Conservation (phyloP, 768 basidiomycete species). For the Tylopilus sp. region DNA sequence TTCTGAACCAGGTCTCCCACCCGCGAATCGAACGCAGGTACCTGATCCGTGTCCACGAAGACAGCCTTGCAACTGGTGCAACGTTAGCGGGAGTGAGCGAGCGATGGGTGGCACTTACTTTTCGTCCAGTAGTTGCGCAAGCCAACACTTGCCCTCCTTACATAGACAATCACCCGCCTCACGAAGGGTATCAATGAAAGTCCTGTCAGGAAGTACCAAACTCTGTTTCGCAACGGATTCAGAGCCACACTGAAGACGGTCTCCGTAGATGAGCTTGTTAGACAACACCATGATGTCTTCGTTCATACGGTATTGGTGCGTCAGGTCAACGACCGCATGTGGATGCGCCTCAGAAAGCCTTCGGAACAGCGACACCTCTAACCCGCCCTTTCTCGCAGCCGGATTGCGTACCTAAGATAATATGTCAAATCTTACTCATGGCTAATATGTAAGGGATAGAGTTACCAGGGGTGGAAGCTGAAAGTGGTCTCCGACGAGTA, state of each 20-base stretch:
- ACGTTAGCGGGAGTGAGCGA: not conserved
- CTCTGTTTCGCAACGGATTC: slow-evolving; percentile 59
- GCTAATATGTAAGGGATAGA: not conserved
- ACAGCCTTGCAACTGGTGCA: slow-evolving; percentile 70
- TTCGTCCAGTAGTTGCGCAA: slow-evolving; percentile 58
- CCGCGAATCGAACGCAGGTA: slow-evolving; percentile 77
- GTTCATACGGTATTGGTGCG: slow-evolving; percentile 95
- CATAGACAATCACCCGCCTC: slow-evolving; percentile 27
- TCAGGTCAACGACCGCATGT: slow-evolving; percentile 78
- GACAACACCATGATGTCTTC: slow-evolving; percentile 90
- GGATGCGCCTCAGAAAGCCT: slow-evolving; percentile 86
- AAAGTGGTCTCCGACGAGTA: slow-evolving; percentile 96
- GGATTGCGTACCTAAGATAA: slow-evolving; percentile 70
- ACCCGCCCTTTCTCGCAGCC: slow-evolving; percentile 76
- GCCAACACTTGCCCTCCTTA: slow-evolving; percentile 57
- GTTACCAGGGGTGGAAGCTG: slow-evolving; percentile 92
- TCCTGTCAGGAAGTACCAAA: slow-evolving; percentile 50
- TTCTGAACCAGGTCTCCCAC: slow-evolving; percentile 92
- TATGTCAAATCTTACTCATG: not conserved
- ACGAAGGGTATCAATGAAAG: slow-evolving; percentile 47
- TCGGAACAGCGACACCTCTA: slow-evolving; percentile 89
- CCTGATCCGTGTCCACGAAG: slow-evolving; percentile 88
- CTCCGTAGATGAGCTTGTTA: slow-evolving; percentile 81
- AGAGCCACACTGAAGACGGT: slow-evolving; percentile 76
- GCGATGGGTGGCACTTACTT: slow-evolving; percentile 42